Base-by-base conservation (phyloP, 495 filamentous ascomycete species). In the Hyaloscypha variabilis region DNA sequence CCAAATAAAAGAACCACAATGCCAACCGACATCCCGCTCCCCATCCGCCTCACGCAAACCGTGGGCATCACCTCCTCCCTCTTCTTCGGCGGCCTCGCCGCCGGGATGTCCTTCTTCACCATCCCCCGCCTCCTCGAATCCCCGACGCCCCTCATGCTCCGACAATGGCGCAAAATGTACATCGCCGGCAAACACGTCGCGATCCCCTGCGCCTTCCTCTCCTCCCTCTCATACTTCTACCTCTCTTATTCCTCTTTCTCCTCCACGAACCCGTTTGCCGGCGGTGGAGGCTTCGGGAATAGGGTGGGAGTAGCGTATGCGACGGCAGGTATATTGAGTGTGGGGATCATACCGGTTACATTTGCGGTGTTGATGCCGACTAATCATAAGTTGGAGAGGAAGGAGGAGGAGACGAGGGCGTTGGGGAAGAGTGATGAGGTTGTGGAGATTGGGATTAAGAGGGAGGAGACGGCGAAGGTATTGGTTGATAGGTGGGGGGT, bases 401-500 rank as follows among this genome's bases (percentile, higher is more conserved):
- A 77, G 67, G 66, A 54, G 53, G 67, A 71, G 46, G 74, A 71
- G 64, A 70, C 71, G n/a, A 72, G 71, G 57, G 66, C 58, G n/a
- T 50, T 69, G 59, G 64, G 59, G 26, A 69, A 64, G 34, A 63
- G 49, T 8, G 63, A 77, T 30, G 69, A 73, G 54, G 64, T 73
- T 25, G 74, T 73, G 19, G 78, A 80, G 62, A 63, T 63, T 5
- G 72, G 74, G n/a, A 49, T 74, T 4, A 49, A 67, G 49, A 68
- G 72, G 49, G 75, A 73, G 36, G 78, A 81, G 71, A 75, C 74
- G 1, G 73, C 77, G 31, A 78, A 84, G 68, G 74, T 70, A 31
- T 67, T 87, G 67, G 72, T 88, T 2, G 82, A 87, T 72, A 69
- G 69, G 58, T 88, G 85, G 85, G 84, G 74, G n/a, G 75, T 75